Percentiles rank a stretch among this genome's conserved stretches.
phyloP scores from a whole-genome alignment of 768 basidiomycete genomes.

The Boletellus emodensis region DNA sequence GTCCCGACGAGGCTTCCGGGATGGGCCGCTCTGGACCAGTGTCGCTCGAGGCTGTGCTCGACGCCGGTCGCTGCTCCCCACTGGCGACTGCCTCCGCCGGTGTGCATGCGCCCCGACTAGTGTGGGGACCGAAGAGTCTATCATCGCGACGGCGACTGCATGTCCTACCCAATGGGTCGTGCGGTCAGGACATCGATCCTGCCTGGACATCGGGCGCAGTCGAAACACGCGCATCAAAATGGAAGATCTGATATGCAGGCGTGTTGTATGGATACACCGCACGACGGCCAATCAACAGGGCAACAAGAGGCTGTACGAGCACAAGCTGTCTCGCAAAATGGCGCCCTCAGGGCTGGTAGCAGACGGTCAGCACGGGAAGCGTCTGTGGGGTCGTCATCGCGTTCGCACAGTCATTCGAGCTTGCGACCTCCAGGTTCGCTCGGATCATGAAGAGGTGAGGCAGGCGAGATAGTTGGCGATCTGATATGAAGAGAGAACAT shows the following conservation, averaged over 20 bases:
- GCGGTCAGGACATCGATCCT: neutral
- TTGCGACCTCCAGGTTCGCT: conserved; percentile 6
- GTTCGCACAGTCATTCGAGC: conserved; percentile 26
- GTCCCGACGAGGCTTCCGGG: conserved; percentile 23
- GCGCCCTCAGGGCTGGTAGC: conserved; percentile 7
- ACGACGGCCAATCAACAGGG: conserved; percentile 7
- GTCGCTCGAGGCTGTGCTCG: neutral
- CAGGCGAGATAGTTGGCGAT: conserved; percentile 22
- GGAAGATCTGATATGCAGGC: conserved; percentile 31
- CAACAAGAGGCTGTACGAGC: conserved; percentile 24
- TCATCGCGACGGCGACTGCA: conserved; percentile 7
- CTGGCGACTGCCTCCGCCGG: neutral
- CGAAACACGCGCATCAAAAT: conserved; percentile 36
- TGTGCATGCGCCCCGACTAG: neutral
- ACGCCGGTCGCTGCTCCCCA: no score
- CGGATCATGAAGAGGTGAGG: conserved; percentile 33
- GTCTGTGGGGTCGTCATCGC: neutral
- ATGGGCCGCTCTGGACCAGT: conserved; percentile 11
- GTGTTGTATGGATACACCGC: conserved; percentile 12
- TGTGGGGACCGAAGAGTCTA: conserved; percentile 3
- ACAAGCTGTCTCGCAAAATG: conserved; percentile 8
- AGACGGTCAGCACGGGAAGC: conserved; percentile 4
- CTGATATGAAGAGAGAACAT: conserved; percentile 29
- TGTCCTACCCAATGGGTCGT: neutral
- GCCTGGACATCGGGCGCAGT: conserved; percentile 29